Base-by-base conservation (phyloP, 2,329 filamentous ascomycete genomes). In the Fusarium brachygibbosum region DNA sequence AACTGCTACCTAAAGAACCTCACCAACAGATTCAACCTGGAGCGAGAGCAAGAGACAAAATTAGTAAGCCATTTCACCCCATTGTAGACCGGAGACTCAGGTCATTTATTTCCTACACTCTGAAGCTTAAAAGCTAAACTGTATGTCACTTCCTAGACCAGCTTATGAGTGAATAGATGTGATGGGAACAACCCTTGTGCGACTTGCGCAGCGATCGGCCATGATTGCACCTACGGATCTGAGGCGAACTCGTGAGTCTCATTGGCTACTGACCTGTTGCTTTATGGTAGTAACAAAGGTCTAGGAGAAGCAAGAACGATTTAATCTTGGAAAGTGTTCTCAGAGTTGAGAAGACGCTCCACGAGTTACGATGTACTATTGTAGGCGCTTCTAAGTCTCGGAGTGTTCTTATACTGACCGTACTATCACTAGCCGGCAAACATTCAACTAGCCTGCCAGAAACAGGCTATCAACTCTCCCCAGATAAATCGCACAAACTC, bases 291-390 rank as follows among this genome's bases (percentile, higher is more conserved):
- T 73, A 61, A 71, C 50, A 45, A 28, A 6, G 2, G 32, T 8
- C 10, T 13, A 84, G 81, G 45, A 79, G 84, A 61, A 83, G 83
- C 31, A 86, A 86, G 69, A 85, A 81, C 42, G 84, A 86, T 59
- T 75, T 85, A 46, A 85, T 86, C 23, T 79, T 86, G 4, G 84
- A 85, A 59, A 83, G 83, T 7, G 82, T 85, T 5, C 69, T 85
- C 2, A 78, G 84, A 16, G 80, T 85, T 21, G 84, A 86, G 66
- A 80, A 76, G 51, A 76, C 81, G 13, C 76, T 86, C 6, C 79
- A 82, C 21, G 81, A 85, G 58, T 78, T 86, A 63, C 82, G 80
- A 52, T 74, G 79, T 23, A 78, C 75, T 23, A 73, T 85, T 54
- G 81, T 82, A 38, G 76, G 76, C 66, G 21, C n/a, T 1, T 25